These are phyloP conservation scores for Phycomyces nitens DNA, from an alignment of 192 early-diverging fungal species.

Conservation along the genomic window DNA sequence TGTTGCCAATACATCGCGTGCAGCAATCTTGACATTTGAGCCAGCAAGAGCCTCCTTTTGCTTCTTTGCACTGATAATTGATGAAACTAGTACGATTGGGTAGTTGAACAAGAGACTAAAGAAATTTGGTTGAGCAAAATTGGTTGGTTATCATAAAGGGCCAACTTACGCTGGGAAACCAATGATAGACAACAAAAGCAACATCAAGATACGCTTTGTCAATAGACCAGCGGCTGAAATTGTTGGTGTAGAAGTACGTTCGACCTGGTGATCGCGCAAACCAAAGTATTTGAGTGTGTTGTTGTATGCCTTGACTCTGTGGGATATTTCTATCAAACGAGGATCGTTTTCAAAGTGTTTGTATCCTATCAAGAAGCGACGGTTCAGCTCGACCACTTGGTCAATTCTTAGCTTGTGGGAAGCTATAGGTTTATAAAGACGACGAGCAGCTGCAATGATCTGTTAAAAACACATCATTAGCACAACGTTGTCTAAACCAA, in stretches of 20 bases:
- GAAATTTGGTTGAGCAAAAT: background rate
- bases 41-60: slow-evolving; percentile 73
- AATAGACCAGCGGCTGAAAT: slow-evolving; percentile 63
- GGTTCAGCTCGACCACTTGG: slow-evolving; percentile 83
- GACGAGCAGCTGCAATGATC: slow-evolving; percentile 84
- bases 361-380: slow-evolving; percentile 85
- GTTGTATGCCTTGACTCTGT: slow-evolving; percentile 80
- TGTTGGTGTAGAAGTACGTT: slow-evolving; percentile 68
- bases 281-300: slow-evolving; percentile 84
- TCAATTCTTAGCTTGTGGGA: slow-evolving; percentile 78
- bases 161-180: slow-evolving; percentile 80
- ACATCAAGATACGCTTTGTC: slow-evolving; percentile 59
- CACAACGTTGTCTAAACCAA: no score
- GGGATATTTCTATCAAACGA: slow-evolving; percentile 65
- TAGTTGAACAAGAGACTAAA: slow-evolving; percentile 45
- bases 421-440: slow-evolving; percentile 80
- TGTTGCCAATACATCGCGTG: slow-evolving; percentile 91
- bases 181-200: slow-evolving; percentile 69
- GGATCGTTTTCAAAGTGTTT: slow-evolving; percentile 75
- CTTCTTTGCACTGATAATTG: slow-evolving; percentile 24
- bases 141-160: no score
- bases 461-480: slow-evolving; percentile 14
- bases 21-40: slow-evolving; percentile 91
- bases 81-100: slow-evolving; percentile 26
- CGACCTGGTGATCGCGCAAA: slow-evolving; percentile 92